Base-by-base conservation (phyloP, 805 yeast genomes). In the Ogataea pini region DNA sequence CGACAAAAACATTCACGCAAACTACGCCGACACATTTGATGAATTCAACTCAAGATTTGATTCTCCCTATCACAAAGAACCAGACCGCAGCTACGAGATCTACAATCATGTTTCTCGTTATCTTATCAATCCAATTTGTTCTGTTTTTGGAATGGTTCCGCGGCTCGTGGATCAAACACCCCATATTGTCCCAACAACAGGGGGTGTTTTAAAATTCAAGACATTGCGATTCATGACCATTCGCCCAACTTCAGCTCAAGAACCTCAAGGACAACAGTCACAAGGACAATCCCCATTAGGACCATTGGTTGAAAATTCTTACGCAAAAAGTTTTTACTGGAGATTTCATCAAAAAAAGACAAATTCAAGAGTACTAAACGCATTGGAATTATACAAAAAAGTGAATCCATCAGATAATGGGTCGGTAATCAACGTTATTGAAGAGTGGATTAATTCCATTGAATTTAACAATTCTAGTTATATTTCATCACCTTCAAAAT, bases 331-430 rank as follows among this genome's bases (percentile, higher is more conserved):
- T 25, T 54, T 54, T 36, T 54, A 47, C 38, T 22, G 43, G 36
- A 38, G 41, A 19, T 51, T 56, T 38, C 48, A 44, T 44, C 54
- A 47, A 6, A 40, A 41, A 38, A 51, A 37, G 29, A 47, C 59
- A 47, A 56, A 53, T 42, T 53, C 59, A 13, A 39, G 51, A 29
- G 24, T 53, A 8, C 46, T 51, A 33, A 50, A 56, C 29, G 38
- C 55, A 12, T 24, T 56, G 19, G 47, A 32, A 7, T 45, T 52
- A 18, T 53, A 50, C 48, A 49, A 48, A 24, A 47, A 42, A 31
- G 24, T 56, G 41, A 44, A 46, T 36, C 48, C 50, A 13, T 13
- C 34, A 14, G 18, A 14, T 16, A 3, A 14, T 28, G 20, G 29
- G 34, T 19, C 38, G 3, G 19, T 17, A 4, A 32, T 51, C 22